These are phyloP conservation scores for Lentinula raphanica DNA, from an alignment of 768 basidiomycete species.

Conservation along the genomic window DNA sequence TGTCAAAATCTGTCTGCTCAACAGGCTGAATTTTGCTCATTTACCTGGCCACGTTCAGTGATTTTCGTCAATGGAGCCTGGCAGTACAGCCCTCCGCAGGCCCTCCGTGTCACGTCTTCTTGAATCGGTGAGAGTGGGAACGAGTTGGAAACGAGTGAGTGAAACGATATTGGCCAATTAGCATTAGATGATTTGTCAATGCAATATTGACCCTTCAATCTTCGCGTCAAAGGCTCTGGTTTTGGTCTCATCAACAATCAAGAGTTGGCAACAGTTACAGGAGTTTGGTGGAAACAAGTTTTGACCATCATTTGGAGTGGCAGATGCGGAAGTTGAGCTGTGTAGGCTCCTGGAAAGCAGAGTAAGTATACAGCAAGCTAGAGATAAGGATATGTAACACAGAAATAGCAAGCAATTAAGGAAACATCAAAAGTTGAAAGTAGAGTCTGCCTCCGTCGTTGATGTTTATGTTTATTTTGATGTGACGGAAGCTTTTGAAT, in stretches of 20 bases:
- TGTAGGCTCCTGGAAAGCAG: too few relatives aligned
- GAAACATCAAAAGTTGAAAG: background rate
- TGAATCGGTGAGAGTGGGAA: background rate
- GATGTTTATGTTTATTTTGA: too few relatives aligned
- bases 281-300: too few relatives aligned
- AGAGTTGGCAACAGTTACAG: background rate
- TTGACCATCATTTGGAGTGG: background rate
- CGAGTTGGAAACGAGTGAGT: too few relatives aligned
- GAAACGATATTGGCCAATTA: background rate
- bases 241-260: background rate
- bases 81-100: background rate
- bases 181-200: background rate
- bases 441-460: background rate
- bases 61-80: too few relatives aligned
- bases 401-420: too few relatives aligned
- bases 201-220: background rate
- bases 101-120: background rate
- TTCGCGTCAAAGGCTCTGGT: background rate
- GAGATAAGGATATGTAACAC: too few relatives aligned
- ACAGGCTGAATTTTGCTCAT: too few relatives aligned
- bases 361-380: background rate
- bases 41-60: too few relatives aligned
- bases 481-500: slow-evolving; percentile 3
- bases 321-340: background rate
- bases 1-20: too few relatives aligned